phyloP scores from a whole-genome alignment of 345 rosid genomes.

The Boechera divaricarpa region DNA sequence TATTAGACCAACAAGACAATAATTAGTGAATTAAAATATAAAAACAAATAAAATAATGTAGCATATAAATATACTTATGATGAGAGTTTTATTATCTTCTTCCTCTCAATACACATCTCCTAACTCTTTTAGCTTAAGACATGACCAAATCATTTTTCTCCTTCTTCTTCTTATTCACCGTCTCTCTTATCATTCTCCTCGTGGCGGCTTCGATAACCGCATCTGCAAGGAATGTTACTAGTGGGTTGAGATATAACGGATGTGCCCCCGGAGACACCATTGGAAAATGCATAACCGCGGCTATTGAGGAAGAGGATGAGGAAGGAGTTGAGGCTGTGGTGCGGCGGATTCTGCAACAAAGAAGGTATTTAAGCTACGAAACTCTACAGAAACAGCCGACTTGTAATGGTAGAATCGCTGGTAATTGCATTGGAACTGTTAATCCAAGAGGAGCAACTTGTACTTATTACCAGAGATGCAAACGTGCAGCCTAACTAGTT shows the following conservation, averaged over 20 bases:
- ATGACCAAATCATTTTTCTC: constrained; percentile 16
- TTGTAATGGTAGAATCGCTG: constrained; percentile 8
- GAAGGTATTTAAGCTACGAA: not conserved
- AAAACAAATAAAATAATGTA: not conserved
- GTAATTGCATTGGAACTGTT: constrained; percentile 11
- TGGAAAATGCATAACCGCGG: constrained; percentile 24
- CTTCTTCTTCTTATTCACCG: not conserved
- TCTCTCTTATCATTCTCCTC: constrained; percentile 26
- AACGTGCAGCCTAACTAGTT: not conserved
- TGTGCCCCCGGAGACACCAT: constrained; percentile 34
- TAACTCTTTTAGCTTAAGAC: not conserved
- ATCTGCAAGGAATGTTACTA: constrained; percentile 27
- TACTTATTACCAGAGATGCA: constrained; percentile 21
- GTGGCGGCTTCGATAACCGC: not conserved
- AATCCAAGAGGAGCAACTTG: not conserved
- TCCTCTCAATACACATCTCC: not conserved
- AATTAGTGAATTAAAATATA: not conserved
- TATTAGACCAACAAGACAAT: constrained; percentile 1
- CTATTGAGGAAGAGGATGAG: not conserved
- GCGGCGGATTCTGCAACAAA: constrained; percentile 31
- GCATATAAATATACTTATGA: not conserved
- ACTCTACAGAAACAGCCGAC: not conserved
- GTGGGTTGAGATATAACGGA: constrained; percentile 1
- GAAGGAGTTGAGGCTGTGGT: constrained; percentile 30
- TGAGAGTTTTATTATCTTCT: not conserved